Evolutionary conservation across 2,329 filamentous ascomycete genomes (phyloP).

Genomic region (Talaromyces verruculosus): DNA sequence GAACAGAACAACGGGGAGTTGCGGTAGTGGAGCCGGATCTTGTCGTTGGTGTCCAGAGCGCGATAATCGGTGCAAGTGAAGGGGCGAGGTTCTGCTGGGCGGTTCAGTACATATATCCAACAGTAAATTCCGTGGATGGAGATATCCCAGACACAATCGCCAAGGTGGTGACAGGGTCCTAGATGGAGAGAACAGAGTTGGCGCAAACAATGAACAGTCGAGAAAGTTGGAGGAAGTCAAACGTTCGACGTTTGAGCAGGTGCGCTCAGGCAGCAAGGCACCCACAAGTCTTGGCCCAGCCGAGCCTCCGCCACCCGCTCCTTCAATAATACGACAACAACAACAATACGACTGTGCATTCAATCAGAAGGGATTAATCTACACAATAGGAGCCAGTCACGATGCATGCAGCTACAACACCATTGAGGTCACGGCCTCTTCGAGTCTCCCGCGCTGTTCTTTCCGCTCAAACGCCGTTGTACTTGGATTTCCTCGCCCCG

Average conservation of each 20-base stretch:
- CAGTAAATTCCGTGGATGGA: background rate
- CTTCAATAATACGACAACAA: background rate
- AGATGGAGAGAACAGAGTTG: conserved; percentile 9
- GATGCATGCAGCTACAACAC: background rate
- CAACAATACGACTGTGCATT: background rate
- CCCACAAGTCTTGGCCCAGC: conserved; percentile 1
- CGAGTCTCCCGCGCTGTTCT: background rate
- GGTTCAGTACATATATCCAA: background rate
- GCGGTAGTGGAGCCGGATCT: conserved; percentile 1
- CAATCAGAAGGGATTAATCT: too few relatives aligned
- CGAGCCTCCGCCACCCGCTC: conserved; percentile 6
- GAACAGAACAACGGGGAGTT: conserved; percentile 9
- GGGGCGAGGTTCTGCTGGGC: background rate
- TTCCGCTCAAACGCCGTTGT: conserved; percentile 26
- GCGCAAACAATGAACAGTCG: conserved; percentile 2
- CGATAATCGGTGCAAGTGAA: conserved; percentile 9
- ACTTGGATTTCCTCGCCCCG: conserved; percentile 41
- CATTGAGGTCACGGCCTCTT: background rate
- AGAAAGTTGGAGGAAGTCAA: background rate
- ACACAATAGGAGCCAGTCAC: background rate
- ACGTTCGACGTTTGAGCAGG: conserved; percentile 2
- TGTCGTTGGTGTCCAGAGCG: conserved; percentile 14
- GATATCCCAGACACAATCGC: background rate
- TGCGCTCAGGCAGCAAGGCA: conserved; percentile 11
- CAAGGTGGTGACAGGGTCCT: background rate